Conservation (phyloP, 2,329 filamentous ascomycete species). For the Claviceps fusiformis region DNA sequence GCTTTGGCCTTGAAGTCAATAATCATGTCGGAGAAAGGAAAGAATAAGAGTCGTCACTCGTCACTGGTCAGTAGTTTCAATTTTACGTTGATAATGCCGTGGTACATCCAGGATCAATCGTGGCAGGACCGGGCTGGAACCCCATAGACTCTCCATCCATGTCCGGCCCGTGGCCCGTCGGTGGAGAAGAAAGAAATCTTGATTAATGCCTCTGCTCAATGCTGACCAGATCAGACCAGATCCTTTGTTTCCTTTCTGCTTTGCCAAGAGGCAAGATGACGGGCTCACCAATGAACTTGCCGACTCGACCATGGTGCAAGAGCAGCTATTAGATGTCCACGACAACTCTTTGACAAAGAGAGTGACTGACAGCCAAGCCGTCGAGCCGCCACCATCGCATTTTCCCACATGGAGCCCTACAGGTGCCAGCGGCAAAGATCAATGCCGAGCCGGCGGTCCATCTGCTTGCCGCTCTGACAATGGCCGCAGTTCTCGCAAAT, state of each 20-base stretch:
- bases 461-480: background rate
- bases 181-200: too few species aligned
- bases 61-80: too few species aligned
- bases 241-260: background rate
- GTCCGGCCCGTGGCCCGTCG: too few species aligned
- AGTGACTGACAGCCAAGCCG: background rate
- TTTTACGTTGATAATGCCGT: too few species aligned
- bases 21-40: too few species aligned
- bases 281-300: background rate
- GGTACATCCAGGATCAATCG: too few species aligned
- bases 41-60: too few species aligned
- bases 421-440: background rate
- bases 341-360: background rate
- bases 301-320: background rate
- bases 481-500: background rate
- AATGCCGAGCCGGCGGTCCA: background rate
- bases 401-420: background rate
- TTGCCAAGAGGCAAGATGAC: background rate
- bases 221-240: background rate
- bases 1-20: too few species aligned
- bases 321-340: background rate
- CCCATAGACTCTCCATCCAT: too few species aligned
- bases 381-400: background rate
- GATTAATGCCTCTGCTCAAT: too few species aligned
- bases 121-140: too few species aligned